Conservation (phyloP, 225 moss, liverwort and hornwort species). For the Bryoerythrophyllum caledonicum region DNA sequence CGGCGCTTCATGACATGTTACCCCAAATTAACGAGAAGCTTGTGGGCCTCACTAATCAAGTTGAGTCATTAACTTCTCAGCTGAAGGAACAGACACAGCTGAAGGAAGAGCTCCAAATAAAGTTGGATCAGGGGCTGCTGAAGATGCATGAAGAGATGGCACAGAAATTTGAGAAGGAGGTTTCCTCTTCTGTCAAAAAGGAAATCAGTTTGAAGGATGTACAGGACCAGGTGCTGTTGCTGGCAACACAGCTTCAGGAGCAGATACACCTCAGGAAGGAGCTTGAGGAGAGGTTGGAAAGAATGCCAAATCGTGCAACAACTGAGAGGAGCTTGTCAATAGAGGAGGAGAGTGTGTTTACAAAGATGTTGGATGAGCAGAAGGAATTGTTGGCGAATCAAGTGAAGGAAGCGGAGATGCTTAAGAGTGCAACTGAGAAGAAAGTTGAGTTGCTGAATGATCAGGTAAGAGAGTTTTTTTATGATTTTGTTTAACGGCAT, state of each 20-base stretch:
- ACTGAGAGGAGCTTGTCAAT: slow-evolving; percentile 28
- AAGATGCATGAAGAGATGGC: slow-evolving; percentile 33
- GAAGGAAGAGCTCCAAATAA: slow-evolving; percentile 34
- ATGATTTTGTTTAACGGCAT: background rate
- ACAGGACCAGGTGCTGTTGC: slow-evolving; percentile 14
- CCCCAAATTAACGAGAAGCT: slow-evolving; percentile 34
- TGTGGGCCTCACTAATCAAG: slow-evolving; percentile 45
- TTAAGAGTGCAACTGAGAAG: slow-evolving; percentile 41
- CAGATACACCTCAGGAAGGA: slow-evolving; percentile 44
- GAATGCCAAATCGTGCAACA: slow-evolving; percentile 30
- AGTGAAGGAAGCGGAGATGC: slow-evolving; percentile 23
- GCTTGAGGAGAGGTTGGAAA: slow-evolving; percentile 42
- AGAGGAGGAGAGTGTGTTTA: slow-evolving; percentile 13
- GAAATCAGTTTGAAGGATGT: slow-evolving; percentile 24
- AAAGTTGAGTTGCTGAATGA: slow-evolving; percentile 35
- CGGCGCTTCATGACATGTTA: no score
- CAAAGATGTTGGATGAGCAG: slow-evolving; percentile 25
- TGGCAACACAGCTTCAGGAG: slow-evolving; percentile 25
- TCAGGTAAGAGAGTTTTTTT: background rate
- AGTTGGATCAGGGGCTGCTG: slow-evolving; percentile 36
- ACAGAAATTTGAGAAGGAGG: no score
- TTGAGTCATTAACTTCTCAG: slow-evolving; percentile 35
- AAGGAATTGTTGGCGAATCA: slow-evolving; percentile 22
- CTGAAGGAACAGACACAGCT: slow-evolving; percentile 39
- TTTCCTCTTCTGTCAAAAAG: slow-evolving; percentile 3